Evolutionary conservation across 2,329 filamentous ascomycete species (phyloP).

Genomic region (Cytospora chrysosperma): DNA sequence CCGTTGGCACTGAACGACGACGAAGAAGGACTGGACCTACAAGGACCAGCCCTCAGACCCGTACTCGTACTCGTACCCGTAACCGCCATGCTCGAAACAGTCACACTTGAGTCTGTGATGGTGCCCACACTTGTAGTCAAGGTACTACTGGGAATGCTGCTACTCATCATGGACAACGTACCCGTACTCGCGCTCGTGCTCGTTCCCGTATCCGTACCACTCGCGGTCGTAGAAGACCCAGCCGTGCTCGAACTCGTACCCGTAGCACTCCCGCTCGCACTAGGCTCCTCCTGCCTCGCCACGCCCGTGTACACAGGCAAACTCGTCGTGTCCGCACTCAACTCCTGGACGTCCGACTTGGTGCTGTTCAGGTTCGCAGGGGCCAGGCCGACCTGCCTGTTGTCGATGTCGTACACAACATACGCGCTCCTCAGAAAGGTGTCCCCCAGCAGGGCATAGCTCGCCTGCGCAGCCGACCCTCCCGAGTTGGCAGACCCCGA

Average conservation of each 20-base stretch:
- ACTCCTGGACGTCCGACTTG: slow-evolving; percentile 45
- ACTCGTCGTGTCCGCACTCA: slow-evolving; percentile 38
- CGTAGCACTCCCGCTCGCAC: no score
- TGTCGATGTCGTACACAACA: slow-evolving; percentile 54
- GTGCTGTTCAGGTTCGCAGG: slow-evolving; percentile 52
- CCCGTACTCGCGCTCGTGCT: slow-evolving; percentile 3
- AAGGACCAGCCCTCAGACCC: background rate
- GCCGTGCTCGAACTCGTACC: no score
- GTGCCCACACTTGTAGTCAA: slow-evolving; percentile 13
- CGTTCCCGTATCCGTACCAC: background rate
- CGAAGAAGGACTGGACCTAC: background rate
- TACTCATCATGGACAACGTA: slow-evolving; percentile 11
- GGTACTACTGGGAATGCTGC: slow-evolving; percentile 14
- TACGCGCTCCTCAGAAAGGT: slow-evolving; percentile 50
- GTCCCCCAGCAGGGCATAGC: slow-evolving; percentile 43
- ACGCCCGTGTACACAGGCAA: slow-evolving; percentile 48
- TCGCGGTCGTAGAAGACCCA: no score
- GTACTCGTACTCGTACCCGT: background rate
- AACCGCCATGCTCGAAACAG: background rate
- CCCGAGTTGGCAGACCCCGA: no score
- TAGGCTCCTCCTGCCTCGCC: slow-evolving; percentile 33
- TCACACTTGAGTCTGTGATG: background rate
- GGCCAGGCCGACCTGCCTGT: slow-evolving; percentile 51
- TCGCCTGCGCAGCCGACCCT: slow-evolving; percentile 1
- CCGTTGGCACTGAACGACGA: background rate